Conservation (phyloP, 2,329 filamentous ascomycete genomes). For the Penicillium sp. region DNA sequence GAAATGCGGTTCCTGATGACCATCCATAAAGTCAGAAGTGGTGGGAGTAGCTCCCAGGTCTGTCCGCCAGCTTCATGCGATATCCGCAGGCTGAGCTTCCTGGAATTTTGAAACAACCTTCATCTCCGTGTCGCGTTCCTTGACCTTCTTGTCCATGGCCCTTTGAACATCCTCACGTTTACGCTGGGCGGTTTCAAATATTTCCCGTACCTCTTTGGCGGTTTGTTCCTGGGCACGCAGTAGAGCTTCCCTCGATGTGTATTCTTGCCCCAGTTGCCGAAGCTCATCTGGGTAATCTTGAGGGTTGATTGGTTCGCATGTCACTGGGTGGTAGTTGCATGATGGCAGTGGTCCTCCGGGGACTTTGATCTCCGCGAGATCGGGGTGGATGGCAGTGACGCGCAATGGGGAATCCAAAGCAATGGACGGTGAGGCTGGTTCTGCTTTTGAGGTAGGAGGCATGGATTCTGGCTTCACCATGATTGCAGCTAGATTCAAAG, state of each 20-base stretch:
- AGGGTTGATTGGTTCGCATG: constrained; percentile 37
- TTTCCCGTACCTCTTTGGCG: constrained; percentile 40
- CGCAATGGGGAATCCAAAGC: constrained; percentile 39
- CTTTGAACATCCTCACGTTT: constrained; percentile 44
- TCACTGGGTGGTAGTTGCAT: constrained; percentile 42
- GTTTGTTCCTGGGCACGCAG: constrained; percentile 40
- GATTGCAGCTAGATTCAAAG: background rate
- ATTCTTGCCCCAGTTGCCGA: constrained; percentile 39
- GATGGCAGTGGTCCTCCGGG: constrained; percentile 35
- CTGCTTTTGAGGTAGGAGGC: constrained; percentile 40
- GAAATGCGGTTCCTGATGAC: background rate
- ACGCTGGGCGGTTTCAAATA: constrained; percentile 39
- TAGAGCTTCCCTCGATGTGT: constrained; percentile 36
- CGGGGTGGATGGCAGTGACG: constrained; percentile 41
- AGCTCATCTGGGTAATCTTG: constrained; percentile 34
- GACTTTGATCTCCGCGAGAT: constrained; percentile 43
- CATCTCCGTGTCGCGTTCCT: constrained; percentile 45
- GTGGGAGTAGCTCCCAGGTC: background rate
- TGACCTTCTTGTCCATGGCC: constrained; percentile 45
- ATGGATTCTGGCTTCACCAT: constrained; percentile 31
- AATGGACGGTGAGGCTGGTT: constrained; percentile 27
- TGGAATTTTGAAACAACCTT: constrained; percentile 46
- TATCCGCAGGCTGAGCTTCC: constrained; percentile 37
- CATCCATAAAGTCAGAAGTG: background rate
- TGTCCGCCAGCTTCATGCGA: constrained; percentile 22